phyloP scores from a whole-genome alignment of 176 grass and related monocot genomes.

The Carex myosuroides region DNA sequence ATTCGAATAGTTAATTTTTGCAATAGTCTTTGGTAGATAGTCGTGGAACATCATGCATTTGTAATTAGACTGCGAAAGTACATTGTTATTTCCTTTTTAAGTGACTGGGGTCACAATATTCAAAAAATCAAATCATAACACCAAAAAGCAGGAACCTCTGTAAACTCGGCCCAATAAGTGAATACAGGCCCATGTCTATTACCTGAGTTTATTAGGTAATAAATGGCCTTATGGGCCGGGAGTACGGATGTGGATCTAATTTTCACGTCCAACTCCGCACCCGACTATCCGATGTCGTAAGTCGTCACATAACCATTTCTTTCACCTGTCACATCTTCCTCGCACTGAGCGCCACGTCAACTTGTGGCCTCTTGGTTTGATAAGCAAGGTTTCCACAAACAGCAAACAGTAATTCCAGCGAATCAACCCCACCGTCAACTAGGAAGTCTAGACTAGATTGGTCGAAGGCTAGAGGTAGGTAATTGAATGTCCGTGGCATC shows the following conservation, averaged over 20 bases:
- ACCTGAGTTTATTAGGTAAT: neutral
- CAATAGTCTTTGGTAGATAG: neutral
- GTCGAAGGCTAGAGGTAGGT: neutral
- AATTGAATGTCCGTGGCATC: neutral
- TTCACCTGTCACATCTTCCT: neutral
- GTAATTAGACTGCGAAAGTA: neutral
- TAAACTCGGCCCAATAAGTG: neutral
- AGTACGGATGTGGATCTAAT: neutral
- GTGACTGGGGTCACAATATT: neutral
- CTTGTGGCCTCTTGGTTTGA: neutral
- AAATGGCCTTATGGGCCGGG: neutral
- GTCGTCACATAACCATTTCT: neutral
- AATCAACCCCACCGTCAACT: neutral
- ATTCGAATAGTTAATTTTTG: neutral
- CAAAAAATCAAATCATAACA: neutral
- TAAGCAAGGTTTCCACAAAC: neutral
- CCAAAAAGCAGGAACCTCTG: neutral
- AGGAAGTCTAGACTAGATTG: neutral
- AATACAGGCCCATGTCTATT: neutral
- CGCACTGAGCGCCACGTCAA: conserved; percentile 1
- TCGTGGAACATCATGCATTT: neutral
- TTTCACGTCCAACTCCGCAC: neutral
- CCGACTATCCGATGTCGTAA: too few relatives aligned
- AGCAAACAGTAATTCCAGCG: neutral
- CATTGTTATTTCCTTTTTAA: neutral